Conservation (phyloP, 164 flowering plant genomes). For the Cinnamomum chago region DNA sequence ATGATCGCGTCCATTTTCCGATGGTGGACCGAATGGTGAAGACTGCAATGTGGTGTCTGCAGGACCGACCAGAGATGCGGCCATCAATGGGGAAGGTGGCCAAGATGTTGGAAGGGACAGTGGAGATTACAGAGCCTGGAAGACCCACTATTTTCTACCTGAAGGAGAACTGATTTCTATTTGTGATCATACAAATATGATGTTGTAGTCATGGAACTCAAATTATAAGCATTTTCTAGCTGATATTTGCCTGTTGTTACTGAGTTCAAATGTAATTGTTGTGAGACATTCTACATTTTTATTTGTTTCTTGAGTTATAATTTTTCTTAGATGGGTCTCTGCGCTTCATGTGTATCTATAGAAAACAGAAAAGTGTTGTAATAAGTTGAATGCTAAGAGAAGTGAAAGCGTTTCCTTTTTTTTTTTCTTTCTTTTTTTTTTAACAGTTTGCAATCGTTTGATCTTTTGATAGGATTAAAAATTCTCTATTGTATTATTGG, state of each 20-base stretch:
- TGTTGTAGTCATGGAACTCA: not conserved
- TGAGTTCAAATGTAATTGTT: not conserved
- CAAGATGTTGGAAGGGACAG: conserved; percentile 81
- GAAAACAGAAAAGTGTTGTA: too few relatives aligned
- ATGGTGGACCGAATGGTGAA: conserved; percentile 69
- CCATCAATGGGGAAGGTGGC: conserved; percentile 92
- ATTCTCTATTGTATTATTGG: too few relatives aligned
- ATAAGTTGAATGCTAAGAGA: too few relatives aligned
- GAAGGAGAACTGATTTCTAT: not conserved
- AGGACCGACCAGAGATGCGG: conserved; percentile 61
- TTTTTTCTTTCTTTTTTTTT: too few relatives aligned
- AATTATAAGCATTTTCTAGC: not conserved
- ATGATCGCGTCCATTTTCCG: conserved; percentile 34
- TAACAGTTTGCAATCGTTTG: too few relatives aligned
- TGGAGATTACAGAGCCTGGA: conserved; percentile 64
- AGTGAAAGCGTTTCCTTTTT: too few relatives aligned
- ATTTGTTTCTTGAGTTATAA: not conserved
- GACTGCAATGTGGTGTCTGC: conserved; percentile 87
- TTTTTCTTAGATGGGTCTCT: too few relatives aligned
- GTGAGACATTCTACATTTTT: not conserved
- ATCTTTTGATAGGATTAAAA: too few relatives aligned
- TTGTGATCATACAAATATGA: too few relatives aligned
- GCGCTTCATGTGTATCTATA: too few relatives aligned
- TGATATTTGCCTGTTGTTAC: not conserved
- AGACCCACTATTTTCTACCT: conserved; percentile 64